A percentile compares a stretch with the other conserved stretches of the same genome.
phyloP scores from a whole-genome alignment of 306 rosid species.

The Corylus avellana region DNA sequence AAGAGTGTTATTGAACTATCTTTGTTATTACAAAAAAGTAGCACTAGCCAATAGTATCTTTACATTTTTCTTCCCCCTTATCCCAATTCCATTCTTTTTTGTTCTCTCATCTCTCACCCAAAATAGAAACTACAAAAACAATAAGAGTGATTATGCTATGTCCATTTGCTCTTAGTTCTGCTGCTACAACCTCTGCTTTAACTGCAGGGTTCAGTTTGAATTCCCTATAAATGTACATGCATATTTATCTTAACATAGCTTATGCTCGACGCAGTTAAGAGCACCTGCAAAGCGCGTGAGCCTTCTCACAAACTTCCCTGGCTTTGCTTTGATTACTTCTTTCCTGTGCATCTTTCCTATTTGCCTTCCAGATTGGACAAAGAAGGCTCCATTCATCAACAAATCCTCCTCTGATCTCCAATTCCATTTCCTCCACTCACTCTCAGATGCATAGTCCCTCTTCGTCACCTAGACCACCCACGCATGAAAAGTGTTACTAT shows the following conservation, averaged over 20 bases:
- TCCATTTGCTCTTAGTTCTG: background rate
- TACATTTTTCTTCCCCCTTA: background rate
- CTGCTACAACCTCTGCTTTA: conserved; percentile 10
- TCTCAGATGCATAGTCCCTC: conserved; percentile 45
- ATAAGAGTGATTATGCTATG: background rate
- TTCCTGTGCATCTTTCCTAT: conserved; percentile 1
- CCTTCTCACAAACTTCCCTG: conserved; percentile 34
- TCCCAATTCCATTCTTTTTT: background rate
- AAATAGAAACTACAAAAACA: background rate
- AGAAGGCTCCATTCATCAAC: conserved; percentile 52
- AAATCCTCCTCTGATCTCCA: conserved; percentile 61
- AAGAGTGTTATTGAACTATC: background rate
- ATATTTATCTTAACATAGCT: conserved; percentile 36
- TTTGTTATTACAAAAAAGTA: background rate
- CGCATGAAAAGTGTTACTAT: background rate
- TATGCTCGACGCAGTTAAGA: conserved; percentile 32
- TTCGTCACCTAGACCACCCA: conserved; percentile 47
- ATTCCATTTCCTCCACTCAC: conserved; percentile 52
- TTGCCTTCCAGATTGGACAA: conserved; percentile 39
- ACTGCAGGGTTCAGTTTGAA: conserved; percentile 17
- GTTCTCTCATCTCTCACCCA: background rate
- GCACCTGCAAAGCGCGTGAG: conserved; percentile 56
- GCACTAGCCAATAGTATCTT: background rate
- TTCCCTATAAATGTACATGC: background rate
- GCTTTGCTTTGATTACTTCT: conserved; percentile 28